A percentile compares a stretch with the other conserved stretches of the same genome.
These are phyloP conservation scores for Glycine latifolia DNA, from an alignment of 306 rosid genomes.

Conservation along the genomic window DNA sequence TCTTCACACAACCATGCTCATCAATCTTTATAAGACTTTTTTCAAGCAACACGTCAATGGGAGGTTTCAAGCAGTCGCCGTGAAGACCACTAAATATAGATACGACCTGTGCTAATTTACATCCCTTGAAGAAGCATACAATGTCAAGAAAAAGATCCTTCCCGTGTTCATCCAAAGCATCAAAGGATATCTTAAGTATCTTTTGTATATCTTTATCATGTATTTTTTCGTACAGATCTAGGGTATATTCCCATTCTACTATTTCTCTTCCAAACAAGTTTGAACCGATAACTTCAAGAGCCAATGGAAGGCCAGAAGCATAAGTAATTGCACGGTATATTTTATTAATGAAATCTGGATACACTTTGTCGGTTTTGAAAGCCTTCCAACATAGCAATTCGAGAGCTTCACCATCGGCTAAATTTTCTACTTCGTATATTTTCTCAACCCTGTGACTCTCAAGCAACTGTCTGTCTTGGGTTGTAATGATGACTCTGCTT, in stretches of 20 bases:
- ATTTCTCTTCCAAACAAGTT: too few relatives aligned
- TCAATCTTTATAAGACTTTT: too few relatives aligned
- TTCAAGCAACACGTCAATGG: background rate
- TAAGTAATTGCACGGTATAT: background rate
- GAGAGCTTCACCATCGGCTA: background rate
- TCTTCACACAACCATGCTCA: background rate
- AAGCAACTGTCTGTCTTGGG: too few relatives aligned
- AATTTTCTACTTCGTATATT: background rate
- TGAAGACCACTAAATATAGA: background rate
- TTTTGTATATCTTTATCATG: too few relatives aligned
- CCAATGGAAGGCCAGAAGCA: too few relatives aligned
- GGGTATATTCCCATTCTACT: too few relatives aligned
- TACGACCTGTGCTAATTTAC: background rate
- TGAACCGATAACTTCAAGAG: too few relatives aligned
- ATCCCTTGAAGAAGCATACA: constrained; percentile 36
- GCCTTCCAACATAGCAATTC: constrained; percentile 23
- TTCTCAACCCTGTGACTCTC: background rate
- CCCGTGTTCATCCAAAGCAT: background rate
- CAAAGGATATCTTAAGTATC: too few relatives aligned
- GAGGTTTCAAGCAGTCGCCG: background rate
- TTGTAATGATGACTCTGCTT: too few relatives aligned
- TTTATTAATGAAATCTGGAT: background rate
- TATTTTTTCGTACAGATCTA: too few relatives aligned
- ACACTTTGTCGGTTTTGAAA: background rate
- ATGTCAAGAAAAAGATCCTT: constrained; percentile 16